A percentile compares a stretch with the other conserved stretches of the same genome.
phyloP scores from a whole-genome alignment of 441 rosid genomes.

The Croton setiger region DNA sequence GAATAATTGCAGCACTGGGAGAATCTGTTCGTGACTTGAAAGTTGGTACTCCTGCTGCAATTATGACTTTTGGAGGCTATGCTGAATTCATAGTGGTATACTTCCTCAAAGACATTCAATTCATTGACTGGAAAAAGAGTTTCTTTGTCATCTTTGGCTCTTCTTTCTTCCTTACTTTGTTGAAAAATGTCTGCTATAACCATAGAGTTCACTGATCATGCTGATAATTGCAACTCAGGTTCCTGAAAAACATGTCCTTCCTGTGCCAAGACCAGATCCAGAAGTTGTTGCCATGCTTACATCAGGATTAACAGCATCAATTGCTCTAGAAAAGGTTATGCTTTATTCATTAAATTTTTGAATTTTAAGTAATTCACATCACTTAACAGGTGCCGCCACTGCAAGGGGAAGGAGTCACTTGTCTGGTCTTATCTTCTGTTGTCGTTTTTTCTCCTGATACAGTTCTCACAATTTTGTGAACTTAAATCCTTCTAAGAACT shows the following conservation, averaged over 20 bases:
- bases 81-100: constrained; percentile 72
- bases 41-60: constrained; percentile 95
- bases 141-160: constrained; percentile 12
- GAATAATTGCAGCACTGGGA: constrained; percentile 86
- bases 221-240: constrained; percentile 45
- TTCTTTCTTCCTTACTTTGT: constrained; percentile 5
- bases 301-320: constrained; percentile 95
- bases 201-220: constrained; percentile 14
- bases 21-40: constrained; percentile 64
- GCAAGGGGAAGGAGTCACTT: no score
- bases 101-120: constrained; percentile 14
- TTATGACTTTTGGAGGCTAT: constrained; percentile 90
- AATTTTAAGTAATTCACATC: neutral
- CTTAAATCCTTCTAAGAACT: constrained; percentile 1
- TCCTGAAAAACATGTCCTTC: constrained; percentile 70
- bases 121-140: neutral
- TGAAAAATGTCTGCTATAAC: constrained; percentile 4
- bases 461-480: neutral
- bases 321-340: constrained; percentile 84
- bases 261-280: constrained; percentile 92
- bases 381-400: no score
- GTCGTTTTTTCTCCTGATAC: neutral
- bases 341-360: constrained; percentile 7
- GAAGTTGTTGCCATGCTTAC: constrained; percentile 99
- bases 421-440: neutral